Conservation (phyloP, 345 rosid species). For the Eucalyptus caleyi region DNA sequence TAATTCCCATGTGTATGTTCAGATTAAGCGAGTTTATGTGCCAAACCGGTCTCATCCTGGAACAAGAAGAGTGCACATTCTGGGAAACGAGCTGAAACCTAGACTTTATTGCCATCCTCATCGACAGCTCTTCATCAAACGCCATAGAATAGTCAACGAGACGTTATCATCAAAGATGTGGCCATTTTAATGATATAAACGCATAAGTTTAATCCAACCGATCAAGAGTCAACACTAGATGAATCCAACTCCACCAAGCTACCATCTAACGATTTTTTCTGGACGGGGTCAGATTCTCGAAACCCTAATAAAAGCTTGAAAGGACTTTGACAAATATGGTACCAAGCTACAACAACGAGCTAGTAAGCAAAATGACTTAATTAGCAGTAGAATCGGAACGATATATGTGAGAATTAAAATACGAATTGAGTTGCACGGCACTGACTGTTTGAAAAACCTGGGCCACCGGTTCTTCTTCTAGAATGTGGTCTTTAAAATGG, state of each 20-base stretch:
- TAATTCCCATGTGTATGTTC: background rate
- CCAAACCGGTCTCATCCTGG: background rate
- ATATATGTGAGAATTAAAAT: background rate
- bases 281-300: background rate
- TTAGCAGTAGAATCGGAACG: background rate
- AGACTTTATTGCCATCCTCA: background rate
- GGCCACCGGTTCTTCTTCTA: background rate
- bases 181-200: background rate
- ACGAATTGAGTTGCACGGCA: constrained; percentile 3
- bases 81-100: background rate
- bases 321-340: background rate
- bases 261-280: background rate
- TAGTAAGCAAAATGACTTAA: background rate
- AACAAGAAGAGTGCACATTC: background rate
- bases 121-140: background rate
- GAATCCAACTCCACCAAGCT: background rate
- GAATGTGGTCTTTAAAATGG: background rate
- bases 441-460: background rate
- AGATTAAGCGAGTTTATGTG: background rate
- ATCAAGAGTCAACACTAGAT: background rate
- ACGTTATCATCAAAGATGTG: background rate
- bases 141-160: background rate
- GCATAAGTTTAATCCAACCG: background rate
- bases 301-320: background rate
- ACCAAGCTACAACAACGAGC: background rate